Base-by-base conservation (phyloP, 2,329 filamentous ascomycete genomes). In the Aspergillus sclerotialis region DNA sequence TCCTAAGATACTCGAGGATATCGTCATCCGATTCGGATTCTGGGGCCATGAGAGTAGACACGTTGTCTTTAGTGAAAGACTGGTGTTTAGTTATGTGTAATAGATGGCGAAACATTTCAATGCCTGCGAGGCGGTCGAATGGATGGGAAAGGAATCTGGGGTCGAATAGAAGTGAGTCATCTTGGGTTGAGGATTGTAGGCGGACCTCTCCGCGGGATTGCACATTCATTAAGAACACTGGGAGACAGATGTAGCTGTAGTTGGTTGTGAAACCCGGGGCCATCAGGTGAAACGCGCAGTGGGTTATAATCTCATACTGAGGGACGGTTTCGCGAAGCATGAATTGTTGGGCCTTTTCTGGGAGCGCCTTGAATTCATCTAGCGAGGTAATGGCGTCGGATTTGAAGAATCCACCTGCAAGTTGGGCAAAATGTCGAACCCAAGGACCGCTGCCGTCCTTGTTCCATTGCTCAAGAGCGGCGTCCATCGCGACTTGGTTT, bases 261-360 rank as follows among this genome's bases (percentile, higher is more conserved):
- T 57, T 51, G 5, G 46, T 16, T 13, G 48, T 49, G 23, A 68
- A 60, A 1, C 55, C 48, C 0, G 70, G 70, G 0, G 65, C 32
- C 23, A 58, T 47, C 21, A 46, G 63, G 41, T 70, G 69, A 4
- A 66, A 43, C 0, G 65, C 64, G 37, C 68, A 61, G 37, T 72
- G 68, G 2, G 62, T 68, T 7, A 69, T 36, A 11, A 80, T 50
- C 44, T 82, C 78, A 42, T 68, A 78, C 30, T 73, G 67, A 0
- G 78, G 78, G 2, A 80, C 64, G 1, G 70, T 75, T 10, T 67
- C 60, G 13, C 61, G 61, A 28, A 49, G 51, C 1, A 81, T 50
- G 39, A 65, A 70, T 0, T 56, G 50, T 44, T 72, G 65, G 7
- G 66, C 58, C 0, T 58, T 36, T 0, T 42, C 35, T 0, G 73